Percentiles rank a stretch among this genome's conserved stretches.
phyloP scores from a whole-genome alignment of 495 filamentous ascomycete species.

The Aspergillus cristatus region DNA sequence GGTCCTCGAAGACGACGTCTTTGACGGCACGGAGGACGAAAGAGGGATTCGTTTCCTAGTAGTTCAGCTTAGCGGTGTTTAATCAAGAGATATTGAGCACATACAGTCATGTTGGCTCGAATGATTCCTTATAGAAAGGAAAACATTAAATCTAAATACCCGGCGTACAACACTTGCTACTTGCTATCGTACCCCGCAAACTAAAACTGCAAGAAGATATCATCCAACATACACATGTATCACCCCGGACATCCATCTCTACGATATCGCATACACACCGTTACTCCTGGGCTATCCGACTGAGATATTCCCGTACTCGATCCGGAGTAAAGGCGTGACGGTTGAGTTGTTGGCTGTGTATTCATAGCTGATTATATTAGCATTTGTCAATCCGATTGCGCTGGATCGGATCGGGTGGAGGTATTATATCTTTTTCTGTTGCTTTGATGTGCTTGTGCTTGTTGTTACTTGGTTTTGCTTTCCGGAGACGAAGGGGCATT shows the following conservation, averaged over 20 bases:
- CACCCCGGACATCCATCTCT: constrained; percentile 9
- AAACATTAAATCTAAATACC: too few relatives aligned
- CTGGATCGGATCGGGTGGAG: constrained; percentile 47
- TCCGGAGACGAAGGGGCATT: constrained; percentile 53
- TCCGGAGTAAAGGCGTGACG: constrained; percentile 58
- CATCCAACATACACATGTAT: too few relatives aligned
- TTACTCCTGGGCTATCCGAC: constrained; percentile 51
- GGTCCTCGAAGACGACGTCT: constrained; percentile 26
- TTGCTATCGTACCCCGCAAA: too few relatives aligned
- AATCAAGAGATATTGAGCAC: too few relatives aligned
- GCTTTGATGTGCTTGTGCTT: constrained; percentile 47
- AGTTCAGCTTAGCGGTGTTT: too few relatives aligned
- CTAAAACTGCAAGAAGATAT: too few relatives aligned
- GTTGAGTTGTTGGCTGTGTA: constrained; percentile 23
- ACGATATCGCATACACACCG: constrained; percentile 50
- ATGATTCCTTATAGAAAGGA: too few relatives aligned
- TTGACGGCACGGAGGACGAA: constrained; percentile 31
- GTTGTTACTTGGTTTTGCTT: constrained; percentile 51
- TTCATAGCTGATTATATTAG: constrained; percentile 39
- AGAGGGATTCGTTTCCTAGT: constrained; percentile 18
- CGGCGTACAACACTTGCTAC: too few relatives aligned
- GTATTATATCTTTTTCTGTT: constrained; percentile 50
- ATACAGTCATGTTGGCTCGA: too few relatives aligned
- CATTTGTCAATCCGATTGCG: constrained; percentile 52
- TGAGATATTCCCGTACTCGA: constrained; percentile 55